phyloP scores from a whole-genome alignment of 2,329 filamentous ascomycete genomes.

The Xylaria sp. region DNA sequence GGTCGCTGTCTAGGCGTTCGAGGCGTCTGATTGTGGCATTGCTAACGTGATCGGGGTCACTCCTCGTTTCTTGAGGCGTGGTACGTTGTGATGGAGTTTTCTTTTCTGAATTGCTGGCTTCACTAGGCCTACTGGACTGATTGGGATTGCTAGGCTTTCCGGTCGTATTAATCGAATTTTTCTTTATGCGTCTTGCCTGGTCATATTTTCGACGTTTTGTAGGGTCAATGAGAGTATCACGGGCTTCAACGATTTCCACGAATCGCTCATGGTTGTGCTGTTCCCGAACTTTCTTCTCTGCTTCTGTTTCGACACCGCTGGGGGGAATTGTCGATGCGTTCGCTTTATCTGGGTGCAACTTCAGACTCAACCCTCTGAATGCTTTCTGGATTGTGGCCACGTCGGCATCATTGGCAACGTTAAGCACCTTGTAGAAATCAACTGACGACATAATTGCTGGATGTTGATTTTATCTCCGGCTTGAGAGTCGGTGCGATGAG shows the following conservation, averaged over 20 bases:
- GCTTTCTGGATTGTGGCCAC: background rate
- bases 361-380: background rate
- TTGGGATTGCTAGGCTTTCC: no score
- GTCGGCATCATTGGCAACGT: background rate
- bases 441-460: background rate
- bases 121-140: background rate
- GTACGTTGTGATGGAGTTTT: no score
- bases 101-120: no score
- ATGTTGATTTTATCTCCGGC: background rate
- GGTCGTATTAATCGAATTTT: background rate
- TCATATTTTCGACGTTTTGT: background rate
- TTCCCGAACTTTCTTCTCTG: background rate
- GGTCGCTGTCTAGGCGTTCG: no score
- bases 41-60: no score
- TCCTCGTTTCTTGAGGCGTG: no score
- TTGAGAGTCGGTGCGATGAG: background rate
- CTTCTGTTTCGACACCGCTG: background rate
- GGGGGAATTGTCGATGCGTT: background rate
- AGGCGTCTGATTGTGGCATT: no score
- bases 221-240: background rate
- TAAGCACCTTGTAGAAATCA: background rate
- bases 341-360: background rate
- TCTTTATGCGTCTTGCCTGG: background rate
- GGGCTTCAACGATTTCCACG: background rate
- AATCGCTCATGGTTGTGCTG: background rate